Evolutionary conservation across 1,284 basidiomycete species (phyloP).

Genomic region (Puccinia coronata): DNA sequence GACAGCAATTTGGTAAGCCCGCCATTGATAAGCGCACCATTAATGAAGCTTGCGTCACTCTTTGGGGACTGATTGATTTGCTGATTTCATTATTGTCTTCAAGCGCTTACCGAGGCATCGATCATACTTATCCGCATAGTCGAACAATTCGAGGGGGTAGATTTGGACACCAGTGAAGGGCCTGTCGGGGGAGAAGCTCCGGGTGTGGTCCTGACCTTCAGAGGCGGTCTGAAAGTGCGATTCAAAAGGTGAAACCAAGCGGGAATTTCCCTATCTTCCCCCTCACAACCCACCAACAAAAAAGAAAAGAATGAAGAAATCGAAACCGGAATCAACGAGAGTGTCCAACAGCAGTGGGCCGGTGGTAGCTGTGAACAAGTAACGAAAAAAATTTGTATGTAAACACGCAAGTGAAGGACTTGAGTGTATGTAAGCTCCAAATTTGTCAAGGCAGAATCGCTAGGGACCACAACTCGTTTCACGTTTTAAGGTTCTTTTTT

Average conservation of each 20-base stretch:
- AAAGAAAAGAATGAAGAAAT: neutral
- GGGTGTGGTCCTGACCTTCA: conserved; percentile 10
- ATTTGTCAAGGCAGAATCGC: neutral
- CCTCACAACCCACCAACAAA: neutral
- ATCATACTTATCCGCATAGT: conserved; percentile 70
- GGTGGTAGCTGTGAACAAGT: neutral
- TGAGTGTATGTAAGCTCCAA: conserved; percentile 6
- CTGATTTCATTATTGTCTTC: neutral
- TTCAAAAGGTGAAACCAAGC: conserved; percentile 21
- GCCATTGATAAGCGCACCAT: too few relatives aligned
- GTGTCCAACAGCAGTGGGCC: neutral
- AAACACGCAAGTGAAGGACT: conserved; percentile 14
- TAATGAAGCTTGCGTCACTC: too few relatives aligned
- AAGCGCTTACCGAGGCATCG: conserved; percentile 68
- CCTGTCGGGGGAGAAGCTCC: conserved; percentile 23
- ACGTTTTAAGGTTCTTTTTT: neutral
- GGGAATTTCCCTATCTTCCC: too few relatives aligned
- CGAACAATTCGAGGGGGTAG: conserved; percentile 67
- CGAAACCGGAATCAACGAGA: neutral
- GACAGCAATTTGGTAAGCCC: conserved; percentile 66
- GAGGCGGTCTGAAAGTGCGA: conserved; percentile 30
- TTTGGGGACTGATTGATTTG: neutral
- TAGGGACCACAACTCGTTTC: neutral
- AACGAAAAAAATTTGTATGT: neutral
- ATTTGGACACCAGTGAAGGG: conserved; percentile 59